A percentile compares a stretch with the other conserved stretches of the same genome.
Evolutionary conservation across 108 stramenopile genomes (phyloP).

Genomic region (Parietichytrium sp.): DNA sequence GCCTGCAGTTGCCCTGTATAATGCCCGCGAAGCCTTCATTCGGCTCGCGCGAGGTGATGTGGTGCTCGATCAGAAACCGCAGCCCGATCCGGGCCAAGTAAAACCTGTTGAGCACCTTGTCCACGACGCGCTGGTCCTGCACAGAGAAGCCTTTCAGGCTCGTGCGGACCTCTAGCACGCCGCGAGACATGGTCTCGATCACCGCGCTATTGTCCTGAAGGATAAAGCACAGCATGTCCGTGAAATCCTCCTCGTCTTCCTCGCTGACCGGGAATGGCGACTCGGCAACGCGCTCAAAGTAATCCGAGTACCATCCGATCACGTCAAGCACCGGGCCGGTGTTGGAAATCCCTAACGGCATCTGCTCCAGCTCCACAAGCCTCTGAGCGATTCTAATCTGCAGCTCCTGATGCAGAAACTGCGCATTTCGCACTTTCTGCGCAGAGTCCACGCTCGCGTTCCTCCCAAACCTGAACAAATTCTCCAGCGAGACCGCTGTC

Average conservation of each 20-base stretch:
- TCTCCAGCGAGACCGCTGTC: slow-evolving; percentile 73
- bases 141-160: slow-evolving; percentile 51
- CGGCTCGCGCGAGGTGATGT: slow-evolving; percentile 58
- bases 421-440: slow-evolving; percentile 77
- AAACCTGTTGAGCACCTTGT: slow-evolving; percentile 80
- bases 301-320: slow-evolving; percentile 69
- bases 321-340: slow-evolving; percentile 69
- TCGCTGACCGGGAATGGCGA: slow-evolving; percentile 65
- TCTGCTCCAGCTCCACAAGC: slow-evolving; percentile 74
- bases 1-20: slow-evolving; percentile 67
- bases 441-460: slow-evolving; percentile 43
- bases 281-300: slow-evolving; percentile 66
- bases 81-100: slow-evolving; percentile 84
- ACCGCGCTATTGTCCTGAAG: slow-evolving; percentile 16
- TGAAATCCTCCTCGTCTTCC: slow-evolving; percentile 70
- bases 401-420: slow-evolving; percentile 80
- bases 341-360: slow-evolving; percentile 75
- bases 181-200: slow-evolving; percentile 9
- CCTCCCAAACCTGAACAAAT: slow-evolving; percentile 80
- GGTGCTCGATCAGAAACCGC: slow-evolving; percentile 83
- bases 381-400: slow-evolving; percentile 86
- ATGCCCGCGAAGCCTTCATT: slow-evolving; percentile 76
- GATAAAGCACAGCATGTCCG: slow-evolving; percentile 30
- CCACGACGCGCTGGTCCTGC: slow-evolving; percentile 67
- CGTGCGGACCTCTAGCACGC: slow-evolving; percentile 24